These are phyloP conservation scores for Rhizoclosmatium globosum DNA, from an alignment of 192 early-diverging fungal genomes.

Conservation along the genomic window DNA sequence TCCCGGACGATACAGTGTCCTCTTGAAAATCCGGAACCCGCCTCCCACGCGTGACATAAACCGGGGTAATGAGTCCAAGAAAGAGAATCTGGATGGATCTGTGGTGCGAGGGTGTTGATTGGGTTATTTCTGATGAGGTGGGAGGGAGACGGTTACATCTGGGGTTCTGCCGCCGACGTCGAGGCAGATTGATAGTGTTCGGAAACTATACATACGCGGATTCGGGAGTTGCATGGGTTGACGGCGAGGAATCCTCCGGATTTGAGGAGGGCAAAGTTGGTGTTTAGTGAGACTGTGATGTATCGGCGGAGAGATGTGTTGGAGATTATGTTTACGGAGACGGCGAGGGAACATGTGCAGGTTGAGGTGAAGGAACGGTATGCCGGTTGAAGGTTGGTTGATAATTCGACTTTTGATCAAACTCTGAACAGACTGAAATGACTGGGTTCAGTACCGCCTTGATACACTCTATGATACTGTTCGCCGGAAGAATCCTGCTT, in stretches of 20 bases:
- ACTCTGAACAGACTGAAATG: constrained; percentile 20
- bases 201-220: neutral
- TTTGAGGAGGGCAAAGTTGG: constrained; percentile 18
- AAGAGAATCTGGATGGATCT: neutral
- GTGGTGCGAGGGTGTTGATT: neutral
- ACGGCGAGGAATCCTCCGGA: constrained; percentile 22
- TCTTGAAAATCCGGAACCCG: constrained; percentile 28
- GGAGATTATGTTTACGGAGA: constrained; percentile 32
- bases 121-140: constrained; percentile 1
- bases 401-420: neutral
- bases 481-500: constrained; percentile 27
- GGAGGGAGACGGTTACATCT: neutral
- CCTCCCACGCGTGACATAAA: neutral
- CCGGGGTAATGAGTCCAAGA: neutral
- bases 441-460: constrained; percentile 25
- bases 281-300: constrained; percentile 28
- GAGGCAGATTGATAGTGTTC: neutral
- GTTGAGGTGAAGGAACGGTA: constrained; percentile 34
- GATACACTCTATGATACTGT: constrained; percentile 29
- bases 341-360: constrained; percentile 28
- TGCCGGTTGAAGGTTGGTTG: constrained; percentile 29
- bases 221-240: constrained; percentile 3
- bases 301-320: constrained; percentile 17
- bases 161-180: neutral
- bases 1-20: constrained; percentile 34